Percentiles rank a stretch among this genome's conserved stretches.
Evolutionary conservation across 805 yeast genomes (phyloP).

Genomic region (Wilhelminamyces savonicus): DNA sequence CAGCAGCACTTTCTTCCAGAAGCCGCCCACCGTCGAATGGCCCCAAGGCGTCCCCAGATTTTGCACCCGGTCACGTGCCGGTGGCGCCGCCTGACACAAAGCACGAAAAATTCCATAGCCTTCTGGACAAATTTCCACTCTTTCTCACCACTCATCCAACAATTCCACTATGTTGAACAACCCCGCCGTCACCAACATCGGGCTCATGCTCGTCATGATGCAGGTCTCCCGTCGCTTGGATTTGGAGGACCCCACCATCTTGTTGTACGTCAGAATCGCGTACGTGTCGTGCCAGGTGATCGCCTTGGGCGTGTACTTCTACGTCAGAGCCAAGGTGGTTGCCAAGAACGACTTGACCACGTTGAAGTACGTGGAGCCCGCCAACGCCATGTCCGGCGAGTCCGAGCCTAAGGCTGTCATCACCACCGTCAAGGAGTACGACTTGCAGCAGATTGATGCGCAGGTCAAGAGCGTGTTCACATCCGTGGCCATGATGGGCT

Average conservation of each 20-base stretch:
- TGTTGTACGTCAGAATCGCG: conserved; percentile 68
- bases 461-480: conserved; percentile 81
- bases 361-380: conserved; percentile 83
- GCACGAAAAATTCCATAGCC: too few relatives aligned
- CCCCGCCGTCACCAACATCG: conserved; percentile 82
- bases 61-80: too few relatives aligned
- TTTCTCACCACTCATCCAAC: too few relatives aligned
- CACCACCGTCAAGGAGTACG: conserved; percentile 93
- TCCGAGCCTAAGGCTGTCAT: conserved; percentile 69
- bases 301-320: conserved; percentile 61
- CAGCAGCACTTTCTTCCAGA: too few relatives aligned
- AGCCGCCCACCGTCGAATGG: too few relatives aligned
- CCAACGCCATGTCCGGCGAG: conserved; percentile 72
- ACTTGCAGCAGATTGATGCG: conserved; percentile 74
- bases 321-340: conserved; percentile 53
- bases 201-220: conserved; percentile 93
- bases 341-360: conserved; percentile 87
- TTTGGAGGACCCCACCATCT: conserved; percentile 73
- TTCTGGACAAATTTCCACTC: too few relatives aligned
- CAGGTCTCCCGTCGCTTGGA: conserved; percentile 85
- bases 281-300: conserved; percentile 62
- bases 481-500: conserved; percentile 92
- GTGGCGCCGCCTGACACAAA: too few relatives aligned
- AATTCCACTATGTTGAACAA: conserved; percentile 44
- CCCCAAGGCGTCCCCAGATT: too few relatives aligned